Evolutionary conservation across 2,329 filamentous ascomycete genomes (phyloP), one percentile per base, ranked within the genome.

Genomic region (Sporothrix euskadiensis): DNA sequence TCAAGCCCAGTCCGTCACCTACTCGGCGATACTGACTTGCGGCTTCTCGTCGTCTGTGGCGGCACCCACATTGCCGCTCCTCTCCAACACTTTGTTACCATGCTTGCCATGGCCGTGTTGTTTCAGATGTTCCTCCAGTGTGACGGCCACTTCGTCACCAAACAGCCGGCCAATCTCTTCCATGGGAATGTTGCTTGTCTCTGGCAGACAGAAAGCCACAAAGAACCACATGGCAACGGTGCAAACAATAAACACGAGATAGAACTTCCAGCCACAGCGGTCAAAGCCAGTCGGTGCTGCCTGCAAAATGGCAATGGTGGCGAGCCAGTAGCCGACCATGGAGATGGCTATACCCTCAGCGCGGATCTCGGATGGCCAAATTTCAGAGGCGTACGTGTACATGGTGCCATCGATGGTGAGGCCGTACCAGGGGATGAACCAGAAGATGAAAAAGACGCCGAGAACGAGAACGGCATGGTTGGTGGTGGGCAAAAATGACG

Each of bases 401-500:
- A 71, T 71, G 26, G 49, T 41, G 14, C 69, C 69, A 41, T 71
- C 69, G 9, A 71, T 26, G 22, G n/a, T 61, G 35, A 22, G 7
- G 1, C 69, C 69, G 69, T 71, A 71, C 69, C 69, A 71, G 22
- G 69, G 69, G 41, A 71, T 71, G 30, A 71, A 71, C 54, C 54
- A 71, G 19, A 71, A 71, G 3, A 71, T 63, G 56, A 71, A 71
- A 9, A 71, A 71, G 54, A 71, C 69, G 69, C 69, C 69, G 39
- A 71, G 26, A 0, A 26, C 69, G 26, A 71, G 56, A 9, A 59
- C 30, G 39, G 16, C 69, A 32, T 39, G 59, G 56, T 63, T 71
- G 4, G 69, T 71, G 14, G 69, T 35, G n/a, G 69, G 69, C 39
- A 71, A 41, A 7, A 35, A 35, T 1, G 69, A 71, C 22, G 69